Conservation (phyloP, 148 eudicot species). For the Rhododendron ferrugineum region DNA sequence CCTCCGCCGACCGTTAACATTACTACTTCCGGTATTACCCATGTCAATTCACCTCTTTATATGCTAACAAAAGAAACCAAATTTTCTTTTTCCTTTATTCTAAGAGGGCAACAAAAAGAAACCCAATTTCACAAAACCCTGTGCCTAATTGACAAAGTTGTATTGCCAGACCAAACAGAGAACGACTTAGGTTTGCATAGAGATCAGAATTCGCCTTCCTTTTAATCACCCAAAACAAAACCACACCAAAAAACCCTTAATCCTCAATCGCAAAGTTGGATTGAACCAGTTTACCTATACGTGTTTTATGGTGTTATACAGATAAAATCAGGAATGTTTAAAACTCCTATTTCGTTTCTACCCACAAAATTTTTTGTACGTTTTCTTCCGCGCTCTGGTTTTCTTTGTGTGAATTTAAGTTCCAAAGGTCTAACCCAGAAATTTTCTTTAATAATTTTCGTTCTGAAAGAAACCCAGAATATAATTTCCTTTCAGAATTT, state of each 20-base stretch:
- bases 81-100: neutral
- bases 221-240: neutral
- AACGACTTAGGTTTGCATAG: neutral
- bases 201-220: neutral
- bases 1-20: conserved; percentile 42
- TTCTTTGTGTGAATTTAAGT: neutral
- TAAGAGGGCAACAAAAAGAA: neutral
- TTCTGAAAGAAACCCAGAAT: neutral
- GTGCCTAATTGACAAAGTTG: neutral
- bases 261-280: neutral
- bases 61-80: neutral
- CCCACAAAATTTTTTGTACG: neutral
- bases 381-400: neutral
- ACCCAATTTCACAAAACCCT: neutral
- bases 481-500: neutral
- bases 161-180: neutral
- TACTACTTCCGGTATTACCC: conserved; percentile 65
- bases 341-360: neutral
- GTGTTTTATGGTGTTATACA: neutral
- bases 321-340: neutral
- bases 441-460: neutral
- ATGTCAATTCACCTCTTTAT: conserved; percentile 22
- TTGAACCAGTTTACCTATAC: neutral
- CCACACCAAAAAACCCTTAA: neutral
- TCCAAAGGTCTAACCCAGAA: neutral